Percentiles rank a stretch among this genome's conserved stretches.
phyloP scores from a whole-genome alignment of 257 asterid genomes.

The Echites panduratus region DNA sequence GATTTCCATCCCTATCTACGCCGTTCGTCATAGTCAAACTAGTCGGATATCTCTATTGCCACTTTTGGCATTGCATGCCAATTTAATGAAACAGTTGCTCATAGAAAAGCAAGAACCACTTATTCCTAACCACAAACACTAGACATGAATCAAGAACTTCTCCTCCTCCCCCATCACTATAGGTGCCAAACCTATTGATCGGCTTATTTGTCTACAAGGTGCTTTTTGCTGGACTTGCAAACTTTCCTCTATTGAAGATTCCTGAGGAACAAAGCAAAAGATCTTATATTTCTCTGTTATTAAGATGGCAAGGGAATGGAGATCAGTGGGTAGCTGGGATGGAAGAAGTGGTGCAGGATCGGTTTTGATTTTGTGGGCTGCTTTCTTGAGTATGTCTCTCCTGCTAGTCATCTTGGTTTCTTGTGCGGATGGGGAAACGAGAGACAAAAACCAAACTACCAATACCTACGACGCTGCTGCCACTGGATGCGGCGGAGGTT shows the following conservation, averaged over 20 bases:
- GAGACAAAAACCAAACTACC: constrained; percentile 15
- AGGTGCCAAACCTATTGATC: not conserved
- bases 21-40: not conserved
- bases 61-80: not conserved
- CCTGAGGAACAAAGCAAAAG: not conserved
- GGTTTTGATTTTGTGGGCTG: constrained; percentile 23
- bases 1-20: not conserved
- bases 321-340: constrained; percentile 17
- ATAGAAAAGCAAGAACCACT: not conserved
- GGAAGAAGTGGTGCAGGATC: constrained; percentile 15
- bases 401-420: constrained; percentile 23
- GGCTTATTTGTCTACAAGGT: not conserved
- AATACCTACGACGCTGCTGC: constrained; percentile 13
- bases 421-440: constrained; percentile 34
- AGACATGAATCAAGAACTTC: not conserved
- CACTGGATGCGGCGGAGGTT: constrained; percentile 22
- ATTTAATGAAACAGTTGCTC: constrained; percentile 2
- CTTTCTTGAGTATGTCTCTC: constrained; percentile 20
- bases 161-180: not conserved
- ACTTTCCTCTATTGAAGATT: not conserved
- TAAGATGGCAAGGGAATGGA: constrained; percentile 27
- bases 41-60: not conserved
- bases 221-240: not conserved
- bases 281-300: not conserved
- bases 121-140: not conserved